These are phyloP conservation scores for Oryza nivara DNA, from an alignment of 176 grass and related monocot species.

Conservation along the genomic window DNA sequence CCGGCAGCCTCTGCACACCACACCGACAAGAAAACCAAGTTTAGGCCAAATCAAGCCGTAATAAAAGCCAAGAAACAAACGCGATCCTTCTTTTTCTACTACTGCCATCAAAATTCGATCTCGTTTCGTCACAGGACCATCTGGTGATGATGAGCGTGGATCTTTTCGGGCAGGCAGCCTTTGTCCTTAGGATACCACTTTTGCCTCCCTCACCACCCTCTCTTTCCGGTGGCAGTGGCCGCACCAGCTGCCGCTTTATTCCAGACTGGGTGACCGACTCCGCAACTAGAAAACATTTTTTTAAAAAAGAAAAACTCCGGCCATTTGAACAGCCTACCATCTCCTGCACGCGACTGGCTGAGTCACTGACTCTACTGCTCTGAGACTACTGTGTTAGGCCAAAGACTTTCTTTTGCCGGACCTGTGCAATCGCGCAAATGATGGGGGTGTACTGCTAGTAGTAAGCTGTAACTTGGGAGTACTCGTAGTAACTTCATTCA, in stretches of 20 bases:
- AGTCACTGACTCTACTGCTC: background rate
- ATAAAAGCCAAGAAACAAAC: background rate
- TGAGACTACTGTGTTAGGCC: background rate
- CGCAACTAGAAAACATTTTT: background rate
- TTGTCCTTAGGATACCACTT: conserved; percentile 36
- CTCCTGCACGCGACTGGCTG: background rate
- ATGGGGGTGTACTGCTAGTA: background rate
- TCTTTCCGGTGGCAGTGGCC: conserved; percentile 18
- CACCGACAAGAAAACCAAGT: background rate
- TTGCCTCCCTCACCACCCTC: background rate
- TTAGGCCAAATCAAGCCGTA: background rate
- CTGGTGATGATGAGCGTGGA: conserved; percentile 38
- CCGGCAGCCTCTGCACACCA: conserved; percentile 55
- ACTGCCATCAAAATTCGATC: conserved; percentile 6
- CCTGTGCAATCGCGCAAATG: conserved; percentile 2
- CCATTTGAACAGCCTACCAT: conserved; percentile 30
- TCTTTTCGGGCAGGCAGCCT: conserved; percentile 40
- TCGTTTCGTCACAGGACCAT: conserved; percentile 27
- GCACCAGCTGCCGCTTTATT: conserved; percentile 44
- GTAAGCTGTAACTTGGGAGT: background rate
- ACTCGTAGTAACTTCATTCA: conserved; percentile 8
- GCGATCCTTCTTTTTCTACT: background rate
- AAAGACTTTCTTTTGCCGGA: conserved; percentile 28
- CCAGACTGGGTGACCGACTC: conserved; percentile 21
- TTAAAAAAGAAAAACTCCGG: background rate